These are phyloP conservation scores for Chenopodium album DNA, from an alignment of 148 eudicot species.

Conservation along the genomic window DNA sequence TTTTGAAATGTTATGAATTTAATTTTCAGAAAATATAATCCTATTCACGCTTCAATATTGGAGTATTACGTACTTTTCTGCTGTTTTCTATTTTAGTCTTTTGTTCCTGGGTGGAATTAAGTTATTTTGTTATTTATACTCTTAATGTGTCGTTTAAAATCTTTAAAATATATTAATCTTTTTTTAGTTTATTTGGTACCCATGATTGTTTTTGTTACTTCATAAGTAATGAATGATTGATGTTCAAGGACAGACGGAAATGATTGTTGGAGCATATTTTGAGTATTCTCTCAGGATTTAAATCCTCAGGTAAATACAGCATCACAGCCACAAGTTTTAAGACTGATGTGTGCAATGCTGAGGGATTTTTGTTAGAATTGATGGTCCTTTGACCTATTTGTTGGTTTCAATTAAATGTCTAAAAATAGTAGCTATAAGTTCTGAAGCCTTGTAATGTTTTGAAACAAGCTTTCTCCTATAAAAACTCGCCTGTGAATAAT, in stretches of 20 bases:
- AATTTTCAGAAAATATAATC: slow-evolving; percentile 3
- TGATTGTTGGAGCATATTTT: no score
- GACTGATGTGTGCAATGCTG: not conserved
- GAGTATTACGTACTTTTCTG: not conserved
- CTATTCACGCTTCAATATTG: not conserved
- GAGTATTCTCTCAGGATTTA: not conserved
- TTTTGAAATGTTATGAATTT: not conserved
- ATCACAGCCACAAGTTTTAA: not conserved
- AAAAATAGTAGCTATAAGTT: not conserved
- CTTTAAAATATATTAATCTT: no score
- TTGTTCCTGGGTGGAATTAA: not conserved
- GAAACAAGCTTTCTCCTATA: not conserved
- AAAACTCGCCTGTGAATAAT: not conserved
- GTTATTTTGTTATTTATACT: not conserved
- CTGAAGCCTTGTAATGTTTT: not conserved
- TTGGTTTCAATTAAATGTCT: not conserved
- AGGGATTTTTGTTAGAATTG: not conserved
- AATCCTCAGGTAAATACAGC: not conserved
- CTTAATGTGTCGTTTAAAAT: not conserved
- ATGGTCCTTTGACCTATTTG: not conserved
- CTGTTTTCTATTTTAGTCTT: not conserved
- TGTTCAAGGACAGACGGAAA: not conserved
- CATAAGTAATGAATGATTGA: no score
- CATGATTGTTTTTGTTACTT: not conserved
- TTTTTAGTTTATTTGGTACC: not conserved